Percentiles rank a stretch among this genome's conserved stretches.
phyloP scores from a whole-genome alignment of 1,284 basidiomycete species.

The Austroboletus rostrupii region DNA sequence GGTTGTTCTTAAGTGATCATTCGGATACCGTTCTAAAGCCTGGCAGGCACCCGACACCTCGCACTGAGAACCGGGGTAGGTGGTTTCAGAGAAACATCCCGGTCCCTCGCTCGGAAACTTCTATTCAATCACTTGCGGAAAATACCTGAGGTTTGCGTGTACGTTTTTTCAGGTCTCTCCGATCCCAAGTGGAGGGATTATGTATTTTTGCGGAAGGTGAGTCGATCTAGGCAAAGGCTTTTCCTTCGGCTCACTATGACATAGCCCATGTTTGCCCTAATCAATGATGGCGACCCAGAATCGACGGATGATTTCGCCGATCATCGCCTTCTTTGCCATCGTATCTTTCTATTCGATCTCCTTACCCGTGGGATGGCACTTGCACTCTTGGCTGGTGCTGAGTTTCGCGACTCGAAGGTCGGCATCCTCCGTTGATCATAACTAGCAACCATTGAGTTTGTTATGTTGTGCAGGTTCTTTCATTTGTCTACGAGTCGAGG shows the following conservation, averaged over 20 bases:
- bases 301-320: conserved; percentile 15
- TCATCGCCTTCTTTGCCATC: conserved; percentile 42
- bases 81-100: conserved; percentile 39
- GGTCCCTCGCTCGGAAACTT: conserved; percentile 48
- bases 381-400: conserved; percentile 45
- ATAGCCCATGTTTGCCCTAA: conserved; percentile 66
- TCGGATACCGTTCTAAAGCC: neutral
- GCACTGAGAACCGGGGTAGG: conserved; percentile 37
- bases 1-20: conserved; percentile 11
- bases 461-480: conserved; percentile 36
- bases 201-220: conserved; percentile 39
- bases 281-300: conserved; percentile 45
- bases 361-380: conserved; percentile 49
- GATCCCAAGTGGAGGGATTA: conserved; percentile 52
- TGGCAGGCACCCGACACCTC: conserved; percentile 40
- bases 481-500: conserved; percentile 43
- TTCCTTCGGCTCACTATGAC: conserved; percentile 2
- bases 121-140: conserved; percentile 48
- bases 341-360: conserved; percentile 46
- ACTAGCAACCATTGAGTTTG: neutral
- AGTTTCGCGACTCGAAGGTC: conserved; percentile 63
- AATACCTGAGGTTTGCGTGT: conserved; percentile 37
- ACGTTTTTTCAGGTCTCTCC: conserved; percentile 40
- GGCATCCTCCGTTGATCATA: neutral
- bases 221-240: neutral